phyloP scores from a whole-genome alignment of 164 flowering plant species.

The Buxus sempervirens region DNA sequence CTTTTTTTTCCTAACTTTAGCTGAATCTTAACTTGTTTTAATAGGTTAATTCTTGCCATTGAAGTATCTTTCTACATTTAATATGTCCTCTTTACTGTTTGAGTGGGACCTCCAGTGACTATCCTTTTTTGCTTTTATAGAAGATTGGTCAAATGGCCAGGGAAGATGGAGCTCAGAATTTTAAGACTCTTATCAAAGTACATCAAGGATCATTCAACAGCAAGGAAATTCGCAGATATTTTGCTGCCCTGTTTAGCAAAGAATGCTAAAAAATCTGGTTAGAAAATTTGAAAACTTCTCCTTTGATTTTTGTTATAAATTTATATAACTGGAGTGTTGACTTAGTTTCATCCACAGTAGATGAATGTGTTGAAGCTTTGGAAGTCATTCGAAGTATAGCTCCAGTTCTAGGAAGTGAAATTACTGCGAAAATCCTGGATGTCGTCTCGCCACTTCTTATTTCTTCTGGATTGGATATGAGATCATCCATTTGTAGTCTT shows the following conservation, averaged over 20 bases:
- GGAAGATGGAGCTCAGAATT: conserved; percentile 51
- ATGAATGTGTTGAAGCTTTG: conserved; percentile 47
- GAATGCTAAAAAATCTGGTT: conserved; percentile 51
- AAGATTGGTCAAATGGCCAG: conserved; percentile 45
- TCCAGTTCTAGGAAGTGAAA: conserved; percentile 37
- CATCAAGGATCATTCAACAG: conserved; percentile 47
- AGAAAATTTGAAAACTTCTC: conserved; percentile 10
- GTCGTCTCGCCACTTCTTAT: conserved; percentile 60
- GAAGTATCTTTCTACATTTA: background rate
- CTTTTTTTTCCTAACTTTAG: no score
- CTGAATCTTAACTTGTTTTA: background rate
- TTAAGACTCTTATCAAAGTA: conserved; percentile 58
- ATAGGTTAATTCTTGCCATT: background rate
- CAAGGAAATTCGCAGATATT: conserved; percentile 55
- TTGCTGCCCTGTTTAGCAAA: conserved; percentile 55
- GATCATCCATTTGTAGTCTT: conserved; percentile 59
- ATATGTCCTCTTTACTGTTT: background rate
- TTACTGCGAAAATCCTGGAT: conserved; percentile 40
- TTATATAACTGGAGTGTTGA: background rate
- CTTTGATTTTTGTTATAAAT: background rate
- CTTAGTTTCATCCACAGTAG: conserved; percentile 33
- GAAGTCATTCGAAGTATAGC: conserved; percentile 51
- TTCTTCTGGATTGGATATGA: conserved; percentile 43
- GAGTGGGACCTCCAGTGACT: background rate
- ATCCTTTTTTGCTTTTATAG: conserved; percentile 26